Conservation (phyloP, 306 rosid species). For the Cajanus cajan region DNA sequence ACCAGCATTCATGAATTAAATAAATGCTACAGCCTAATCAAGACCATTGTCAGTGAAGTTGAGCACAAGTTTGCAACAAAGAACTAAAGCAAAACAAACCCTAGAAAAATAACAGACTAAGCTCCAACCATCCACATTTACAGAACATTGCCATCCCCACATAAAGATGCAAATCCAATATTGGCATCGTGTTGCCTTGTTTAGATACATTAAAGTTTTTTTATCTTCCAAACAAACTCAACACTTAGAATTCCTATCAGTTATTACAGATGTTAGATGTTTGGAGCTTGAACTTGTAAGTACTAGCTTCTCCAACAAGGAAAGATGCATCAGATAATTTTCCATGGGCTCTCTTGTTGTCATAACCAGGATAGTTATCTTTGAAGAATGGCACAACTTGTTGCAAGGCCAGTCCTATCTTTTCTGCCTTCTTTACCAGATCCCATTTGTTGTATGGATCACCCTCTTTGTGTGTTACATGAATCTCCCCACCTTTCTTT, state of each 20-base stretch:
- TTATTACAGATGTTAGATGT: neutral
- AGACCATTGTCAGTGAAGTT: neutral
- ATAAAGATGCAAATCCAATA: neutral
- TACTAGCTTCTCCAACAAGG: slow-evolving; percentile 51
- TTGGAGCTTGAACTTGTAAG: slow-evolving; percentile 60
- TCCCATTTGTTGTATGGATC: slow-evolving; percentile 76
- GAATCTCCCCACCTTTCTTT: slow-evolving; percentile 72
- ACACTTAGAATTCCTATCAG: neutral
- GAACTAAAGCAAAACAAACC: neutral
- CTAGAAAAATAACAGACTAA: neutral
- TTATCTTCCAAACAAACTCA: neutral
- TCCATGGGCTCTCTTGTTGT: slow-evolving; percentile 80
- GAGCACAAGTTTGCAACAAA: neutral
- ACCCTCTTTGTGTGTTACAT: slow-evolving; percentile 72
- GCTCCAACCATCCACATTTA: neutral
- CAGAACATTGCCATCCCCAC: neutral
- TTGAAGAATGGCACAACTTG: slow-evolving; percentile 51
- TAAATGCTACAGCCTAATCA: neutral
- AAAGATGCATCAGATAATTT: slow-evolving; percentile 48
- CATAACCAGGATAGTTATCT: slow-evolving; percentile 66
- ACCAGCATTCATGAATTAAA: neutral
- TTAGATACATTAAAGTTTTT: neutral
- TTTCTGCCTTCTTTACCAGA: slow-evolving; percentile 55
- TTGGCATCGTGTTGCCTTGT: neutral
- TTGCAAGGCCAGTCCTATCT: slow-evolving; percentile 49